Conservation (phyloP, 2,329 filamentous ascomycete genomes). For the Escovopsis sp. region DNA sequence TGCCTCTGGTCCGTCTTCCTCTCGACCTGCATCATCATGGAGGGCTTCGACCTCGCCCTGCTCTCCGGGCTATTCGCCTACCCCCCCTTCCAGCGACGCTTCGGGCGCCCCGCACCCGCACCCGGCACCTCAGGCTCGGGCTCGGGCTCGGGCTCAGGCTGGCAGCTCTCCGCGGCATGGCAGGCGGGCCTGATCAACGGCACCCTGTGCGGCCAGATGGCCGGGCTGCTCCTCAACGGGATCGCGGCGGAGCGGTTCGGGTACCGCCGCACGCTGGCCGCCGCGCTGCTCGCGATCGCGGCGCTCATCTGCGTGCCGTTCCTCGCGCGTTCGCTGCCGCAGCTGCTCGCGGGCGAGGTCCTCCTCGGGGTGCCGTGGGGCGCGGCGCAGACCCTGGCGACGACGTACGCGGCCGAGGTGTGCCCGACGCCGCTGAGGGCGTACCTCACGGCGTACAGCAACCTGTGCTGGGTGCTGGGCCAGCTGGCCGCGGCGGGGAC, state of each 20-base stretch:
- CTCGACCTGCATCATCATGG: conserved; percentile 25
- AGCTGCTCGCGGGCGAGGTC: conserved; percentile 30
- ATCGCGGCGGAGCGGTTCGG: conserved; percentile 31
- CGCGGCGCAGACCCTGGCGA: conserved; percentile 31
- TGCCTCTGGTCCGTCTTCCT: conserved; percentile 23
- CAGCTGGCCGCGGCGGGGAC: conserved; percentile 31
- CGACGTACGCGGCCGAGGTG: conserved; percentile 34
- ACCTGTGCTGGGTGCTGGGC: conserved; percentile 36
- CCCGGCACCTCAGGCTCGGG: conserved; percentile 17
- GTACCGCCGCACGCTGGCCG: conserved; percentile 33
- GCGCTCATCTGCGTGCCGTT: conserved; percentile 35
- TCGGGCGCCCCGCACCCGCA: conserved; percentile 14
- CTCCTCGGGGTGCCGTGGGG: conserved; percentile 33
- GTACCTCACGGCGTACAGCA: conserved; percentile 34
- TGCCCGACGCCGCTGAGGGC: conserved; percentile 30
- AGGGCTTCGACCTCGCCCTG: conserved; percentile 26
- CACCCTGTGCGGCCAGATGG: conserved; percentile 31
- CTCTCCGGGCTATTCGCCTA: conserved; percentile 28
- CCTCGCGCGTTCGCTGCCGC: conserved; percentile 26
- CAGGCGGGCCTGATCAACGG: conserved; percentile 36
- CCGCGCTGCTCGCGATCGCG: conserved; percentile 22
- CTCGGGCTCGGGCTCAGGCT: conserved; percentile 8
- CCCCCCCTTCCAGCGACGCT: conserved; percentile 24
- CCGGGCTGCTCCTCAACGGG: conserved; percentile 36
- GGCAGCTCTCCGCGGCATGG: conserved; percentile 35